Percentiles rank a stretch among this genome's conserved stretches.
Conservation (phyloP, 345 rosid genomes). For the Dimocarpus longan region DNA sequence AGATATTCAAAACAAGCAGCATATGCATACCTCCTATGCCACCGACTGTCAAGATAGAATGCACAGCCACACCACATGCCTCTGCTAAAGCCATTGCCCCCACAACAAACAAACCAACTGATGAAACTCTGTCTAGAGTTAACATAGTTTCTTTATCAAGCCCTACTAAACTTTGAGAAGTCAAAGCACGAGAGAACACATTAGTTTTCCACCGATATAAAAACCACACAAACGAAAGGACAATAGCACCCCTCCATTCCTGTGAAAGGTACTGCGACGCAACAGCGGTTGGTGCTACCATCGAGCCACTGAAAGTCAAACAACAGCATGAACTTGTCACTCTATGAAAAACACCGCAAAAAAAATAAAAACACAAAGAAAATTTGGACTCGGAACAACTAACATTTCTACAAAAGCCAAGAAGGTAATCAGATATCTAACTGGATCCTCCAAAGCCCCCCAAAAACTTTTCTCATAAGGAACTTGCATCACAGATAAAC, state of each 20-base stretch:
- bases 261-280: slow-evolving; percentile 72
- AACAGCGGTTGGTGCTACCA: slow-evolving; percentile 89
- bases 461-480: slow-evolving; percentile 83
- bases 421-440: slow-evolving; percentile 76
- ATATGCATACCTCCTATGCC: slow-evolving; percentile 81
- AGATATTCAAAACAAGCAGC: neutral
- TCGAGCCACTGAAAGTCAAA: slow-evolving; percentile 55
- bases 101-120: slow-evolving; percentile 75
- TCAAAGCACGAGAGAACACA: slow-evolving; percentile 56
- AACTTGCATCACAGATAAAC: slow-evolving; percentile 40
- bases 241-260: slow-evolving; percentile 72
- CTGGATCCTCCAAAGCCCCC: slow-evolving; percentile 93
- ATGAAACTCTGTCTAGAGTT: slow-evolving; percentile 77
- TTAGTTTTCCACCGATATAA: slow-evolving; percentile 85
- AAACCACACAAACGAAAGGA: slow-evolving; percentile 88
- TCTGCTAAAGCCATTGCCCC: slow-evolving; percentile 89
- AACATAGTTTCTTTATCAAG: slow-evolving; percentile 65
- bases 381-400: slow-evolving; percentile 24
- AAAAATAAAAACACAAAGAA: slow-evolving; percentile 4
- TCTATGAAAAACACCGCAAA: neutral
- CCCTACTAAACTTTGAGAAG: slow-evolving; percentile 43
- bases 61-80: slow-evolving; percentile 97
- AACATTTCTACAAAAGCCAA: slow-evolving; percentile 84
- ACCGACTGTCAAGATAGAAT: slow-evolving; percentile 89
- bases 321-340: slow-evolving; percentile 1